Conservation (phyloP, 31 red algal genomes). For the Porphyra umbilicalis region DNA sequence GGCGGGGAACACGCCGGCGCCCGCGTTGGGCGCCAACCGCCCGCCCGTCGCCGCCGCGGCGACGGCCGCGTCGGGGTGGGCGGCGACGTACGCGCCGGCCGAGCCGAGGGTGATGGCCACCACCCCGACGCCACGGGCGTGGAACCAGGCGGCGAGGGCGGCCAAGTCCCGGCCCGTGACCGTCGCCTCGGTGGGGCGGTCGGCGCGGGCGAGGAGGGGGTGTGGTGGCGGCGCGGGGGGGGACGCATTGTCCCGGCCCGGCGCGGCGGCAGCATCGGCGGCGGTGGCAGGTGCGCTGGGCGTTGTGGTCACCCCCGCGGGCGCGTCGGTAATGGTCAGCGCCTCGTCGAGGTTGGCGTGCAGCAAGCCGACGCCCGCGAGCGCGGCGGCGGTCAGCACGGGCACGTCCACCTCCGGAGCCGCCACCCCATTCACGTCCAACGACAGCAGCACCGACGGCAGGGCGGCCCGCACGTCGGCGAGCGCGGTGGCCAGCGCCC, state of each 20-base stretch:
- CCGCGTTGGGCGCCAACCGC: not conserved
- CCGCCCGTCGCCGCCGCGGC: not conserved
- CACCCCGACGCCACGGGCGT: not conserved
- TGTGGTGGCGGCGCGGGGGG: not conserved
- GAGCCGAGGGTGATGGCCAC: not conserved
- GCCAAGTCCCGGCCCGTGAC: not conserved
- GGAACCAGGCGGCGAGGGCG: not conserved
- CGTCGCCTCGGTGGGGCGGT: not conserved
- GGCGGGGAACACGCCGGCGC: not conserved
- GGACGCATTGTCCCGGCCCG: not conserved
- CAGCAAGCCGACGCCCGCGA: slow-evolving; percentile 17
- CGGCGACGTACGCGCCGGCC: not conserved
- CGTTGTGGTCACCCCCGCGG: not conserved
- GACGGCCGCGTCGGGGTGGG: not conserved
- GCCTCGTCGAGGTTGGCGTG: slow-evolving; percentile 80
- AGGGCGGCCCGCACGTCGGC: slow-evolving; percentile 43
- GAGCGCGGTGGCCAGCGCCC: slow-evolving; percentile 20
- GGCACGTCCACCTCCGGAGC: slow-evolving; percentile 8
- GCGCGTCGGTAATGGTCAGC: slow-evolving; percentile 37
- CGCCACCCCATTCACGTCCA: slow-evolving; percentile 65
- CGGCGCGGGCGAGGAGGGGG: not conserved
- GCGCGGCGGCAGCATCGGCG: not conserved
- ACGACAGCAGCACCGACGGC: slow-evolving; percentile 38
- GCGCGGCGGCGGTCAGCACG: slow-evolving; percentile 22
- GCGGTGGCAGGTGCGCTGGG: slow-evolving; percentile 15